Conservation (phyloP, 352 stramenopile species). For the Globisporangium barbulae region DNA sequence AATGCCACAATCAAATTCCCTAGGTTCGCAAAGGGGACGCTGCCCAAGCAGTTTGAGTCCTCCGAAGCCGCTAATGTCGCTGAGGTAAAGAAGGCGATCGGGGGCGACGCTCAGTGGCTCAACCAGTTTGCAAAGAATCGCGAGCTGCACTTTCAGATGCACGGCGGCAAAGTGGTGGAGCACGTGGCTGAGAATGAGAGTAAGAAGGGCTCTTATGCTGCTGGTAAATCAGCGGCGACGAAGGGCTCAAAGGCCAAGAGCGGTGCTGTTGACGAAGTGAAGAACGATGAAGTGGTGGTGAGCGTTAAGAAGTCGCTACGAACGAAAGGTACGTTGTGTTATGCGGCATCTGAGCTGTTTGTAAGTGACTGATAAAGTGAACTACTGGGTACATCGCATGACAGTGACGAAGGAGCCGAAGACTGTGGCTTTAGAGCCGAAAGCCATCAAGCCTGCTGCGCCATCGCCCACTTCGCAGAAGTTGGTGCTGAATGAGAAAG, state of each 20-base stretch:
- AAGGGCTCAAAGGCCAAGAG: slow-evolving; percentile 1
- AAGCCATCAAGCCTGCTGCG: neutral
- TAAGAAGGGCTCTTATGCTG: neutral
- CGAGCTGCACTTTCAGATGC: slow-evolving; percentile 28
- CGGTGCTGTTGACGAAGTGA: neutral
- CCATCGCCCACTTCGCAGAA: neutral
- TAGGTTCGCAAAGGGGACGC: slow-evolving; percentile 36
- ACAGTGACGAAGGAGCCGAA: slow-evolving; percentile 1
- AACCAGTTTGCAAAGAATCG: slow-evolving; percentile 34
- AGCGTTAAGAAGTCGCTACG: neutral
- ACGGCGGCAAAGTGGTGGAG: slow-evolving; percentile 21
- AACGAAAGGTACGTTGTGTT: slow-evolving; percentile 2
- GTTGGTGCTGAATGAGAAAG: neutral
- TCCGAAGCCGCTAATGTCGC: slow-evolving; percentile 24
- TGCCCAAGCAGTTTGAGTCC: slow-evolving; percentile 33
- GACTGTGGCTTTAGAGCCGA: neutral
- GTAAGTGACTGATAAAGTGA: neutral
- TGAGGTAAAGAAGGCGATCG: slow-evolving; percentile 17
- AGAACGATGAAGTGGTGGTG: neutral
- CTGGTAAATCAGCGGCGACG: neutral
- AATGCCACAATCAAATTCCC: slow-evolving; percentile 39
- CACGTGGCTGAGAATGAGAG: neutral
- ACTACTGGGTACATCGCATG: neutral
- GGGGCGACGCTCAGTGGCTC: slow-evolving; percentile 33
- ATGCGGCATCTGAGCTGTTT: neutral